These are phyloP conservation scores for Trichoderma sp. DNA, from an alignment of 2,329 filamentous ascomycete genomes.

Conservation along the genomic window DNA sequence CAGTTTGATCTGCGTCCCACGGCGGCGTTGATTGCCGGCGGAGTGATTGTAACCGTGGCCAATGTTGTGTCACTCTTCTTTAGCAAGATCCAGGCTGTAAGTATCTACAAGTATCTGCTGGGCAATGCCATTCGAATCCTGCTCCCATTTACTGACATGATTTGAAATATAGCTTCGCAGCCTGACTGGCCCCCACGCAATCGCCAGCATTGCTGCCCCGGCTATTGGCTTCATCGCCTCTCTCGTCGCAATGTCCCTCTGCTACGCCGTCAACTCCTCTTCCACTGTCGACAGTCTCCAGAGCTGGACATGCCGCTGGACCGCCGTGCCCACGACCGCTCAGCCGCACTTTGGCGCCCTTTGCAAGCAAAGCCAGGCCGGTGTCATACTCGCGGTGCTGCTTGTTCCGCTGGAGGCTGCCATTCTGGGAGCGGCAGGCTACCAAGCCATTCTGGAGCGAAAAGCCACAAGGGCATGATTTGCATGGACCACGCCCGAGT, in stretches of 20 bases:
- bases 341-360: conserved; percentile 60
- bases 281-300: conserved; percentile 57
- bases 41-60: conserved; percentile 53
- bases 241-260: conserved; percentile 59
- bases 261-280: conserved; percentile 61
- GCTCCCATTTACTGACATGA: background rate
- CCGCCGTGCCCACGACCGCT: conserved; percentile 53
- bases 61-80: conserved; percentile 54
- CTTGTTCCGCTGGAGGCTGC: conserved; percentile 61
- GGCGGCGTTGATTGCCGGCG: conserved; percentile 57
- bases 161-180: conserved; percentile 31
- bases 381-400: conserved; percentile 58
- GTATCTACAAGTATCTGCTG: conserved; percentile 35
- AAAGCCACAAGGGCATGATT: conserved; percentile 38
- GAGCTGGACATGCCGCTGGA: conserved; percentile 68
- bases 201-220: conserved; percentile 37
- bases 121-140: background rate
- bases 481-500: conserved; percentile 1
- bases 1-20: conserved; percentile 62
- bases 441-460: conserved; percentile 51
- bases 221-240: conserved; percentile 44
- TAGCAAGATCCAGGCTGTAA: conserved; percentile 55
- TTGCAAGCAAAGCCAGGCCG: conserved; percentile 60
- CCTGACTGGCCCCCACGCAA: conserved; percentile 31
- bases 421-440: conserved; percentile 51